Evolutionary conservation across 2,329 filamentous ascomycete genomes (phyloP).

Genomic region (Apiospora malaysiana): DNA sequence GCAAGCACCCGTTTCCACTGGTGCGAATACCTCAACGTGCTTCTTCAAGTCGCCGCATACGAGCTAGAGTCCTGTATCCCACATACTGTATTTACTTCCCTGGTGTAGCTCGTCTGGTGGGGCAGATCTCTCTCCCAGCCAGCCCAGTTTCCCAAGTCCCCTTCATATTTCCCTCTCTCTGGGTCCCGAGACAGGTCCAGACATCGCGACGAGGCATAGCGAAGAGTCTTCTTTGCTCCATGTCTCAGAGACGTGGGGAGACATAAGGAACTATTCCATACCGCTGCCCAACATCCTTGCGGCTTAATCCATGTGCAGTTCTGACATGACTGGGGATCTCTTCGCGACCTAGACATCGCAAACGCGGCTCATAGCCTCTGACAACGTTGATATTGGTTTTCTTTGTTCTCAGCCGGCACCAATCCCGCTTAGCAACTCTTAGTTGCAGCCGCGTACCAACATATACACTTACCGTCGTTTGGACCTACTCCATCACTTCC

Average conservation of each 20-base stretch:
- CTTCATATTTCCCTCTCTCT: conserved; percentile 26
- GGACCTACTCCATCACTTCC: conserved; percentile 31
- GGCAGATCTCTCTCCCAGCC: conserved; percentile 7
- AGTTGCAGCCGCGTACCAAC: conserved; percentile 32
- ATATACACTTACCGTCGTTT: conserved; percentile 28
- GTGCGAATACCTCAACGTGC: conserved; percentile 5
- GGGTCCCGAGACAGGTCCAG: conserved; percentile 30
- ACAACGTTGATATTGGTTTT: conserved; percentile 36
- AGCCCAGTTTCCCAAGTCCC: conserved; percentile 16
- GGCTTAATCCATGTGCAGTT: conserved; percentile 31
- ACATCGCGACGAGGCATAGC: conserved; percentile 28
- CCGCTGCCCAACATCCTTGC: conserved; percentile 28
- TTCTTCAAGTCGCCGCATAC: conserved; percentile 17
- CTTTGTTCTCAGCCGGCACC: conserved; percentile 37
- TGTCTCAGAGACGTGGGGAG: conserved; percentile 35
- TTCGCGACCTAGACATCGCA: conserved; percentile 24
- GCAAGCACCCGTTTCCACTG: conserved; percentile 12
- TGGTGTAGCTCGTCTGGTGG: conserved; percentile 2
- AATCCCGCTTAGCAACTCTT: conserved; percentile 30
- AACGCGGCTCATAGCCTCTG: conserved; percentile 31
- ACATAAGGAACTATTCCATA: conserved; percentile 32
- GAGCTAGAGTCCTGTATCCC: conserved; percentile 11
- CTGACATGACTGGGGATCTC: conserved; percentile 26
- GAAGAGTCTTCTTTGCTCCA: conserved; percentile 29
- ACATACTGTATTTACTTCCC: neutral